Conservation (phyloP, 441 rosid genomes). For the Syzygium malaccense region DNA sequence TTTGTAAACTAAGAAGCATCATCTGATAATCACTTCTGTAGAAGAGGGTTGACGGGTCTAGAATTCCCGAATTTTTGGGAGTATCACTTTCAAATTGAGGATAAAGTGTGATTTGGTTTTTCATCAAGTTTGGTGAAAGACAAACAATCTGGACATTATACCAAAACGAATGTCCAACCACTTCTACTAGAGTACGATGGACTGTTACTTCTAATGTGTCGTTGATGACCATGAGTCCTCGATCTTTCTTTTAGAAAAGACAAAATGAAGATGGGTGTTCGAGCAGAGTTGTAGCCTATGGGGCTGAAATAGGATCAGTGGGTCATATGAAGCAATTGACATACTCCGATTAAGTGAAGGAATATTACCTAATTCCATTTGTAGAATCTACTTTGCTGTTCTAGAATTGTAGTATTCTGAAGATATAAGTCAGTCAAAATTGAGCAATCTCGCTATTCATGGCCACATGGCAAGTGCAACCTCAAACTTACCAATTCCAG, state of each 20-base stretch:
- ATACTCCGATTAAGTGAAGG: neutral
- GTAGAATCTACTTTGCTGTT: neutral
- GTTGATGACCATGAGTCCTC: neutral
- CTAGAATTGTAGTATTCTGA: neutral
- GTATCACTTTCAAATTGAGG: neutral
- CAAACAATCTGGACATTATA: neutral
- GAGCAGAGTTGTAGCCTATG: neutral
- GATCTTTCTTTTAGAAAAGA: neutral
- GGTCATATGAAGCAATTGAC: neutral
- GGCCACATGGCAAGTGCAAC: neutral
- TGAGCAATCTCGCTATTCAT: neutral
- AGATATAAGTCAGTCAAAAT: neutral
- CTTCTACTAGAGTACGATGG: neutral
- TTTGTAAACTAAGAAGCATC: neutral
- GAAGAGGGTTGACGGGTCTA: neutral
- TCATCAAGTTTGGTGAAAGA: neutral
- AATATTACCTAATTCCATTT: neutral
- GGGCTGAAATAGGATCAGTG: neutral
- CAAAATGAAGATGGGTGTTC: neutral
- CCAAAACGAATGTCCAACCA: neutral
- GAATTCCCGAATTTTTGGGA: neutral
- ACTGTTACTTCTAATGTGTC: neutral
- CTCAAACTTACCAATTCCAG: neutral
- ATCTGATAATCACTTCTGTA: neutral
- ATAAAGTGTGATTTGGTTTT: neutral